phyloP scores from a whole-genome alignment of 441 rosid genomes.

The Geranium incanum region DNA sequence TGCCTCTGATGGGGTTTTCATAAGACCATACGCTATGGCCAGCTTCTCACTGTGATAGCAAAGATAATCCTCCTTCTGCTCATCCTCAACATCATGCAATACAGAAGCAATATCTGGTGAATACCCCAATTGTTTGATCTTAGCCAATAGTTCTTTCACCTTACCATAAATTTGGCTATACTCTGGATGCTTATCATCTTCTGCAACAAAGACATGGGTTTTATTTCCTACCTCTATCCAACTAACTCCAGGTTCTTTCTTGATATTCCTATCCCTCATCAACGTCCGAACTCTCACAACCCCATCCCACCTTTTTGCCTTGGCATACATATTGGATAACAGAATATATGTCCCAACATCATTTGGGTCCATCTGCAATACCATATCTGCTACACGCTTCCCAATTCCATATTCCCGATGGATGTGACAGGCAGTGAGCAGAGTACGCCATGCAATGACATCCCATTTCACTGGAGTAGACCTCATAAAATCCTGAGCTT shows the following conservation, averaged over 20 bases:
- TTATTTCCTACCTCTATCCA: slow-evolving; percentile 58
- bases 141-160: slow-evolving; percentile 45
- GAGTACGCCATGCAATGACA: slow-evolving; percentile 62
- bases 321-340: slow-evolving; percentile 60
- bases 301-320: slow-evolving; percentile 60
- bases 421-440: slow-evolving; percentile 61
- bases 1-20: slow-evolving; percentile 50
- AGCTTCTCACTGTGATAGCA: slow-evolving; percentile 76
- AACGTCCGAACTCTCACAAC: slow-evolving; percentile 50
- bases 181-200: slow-evolving; percentile 55
- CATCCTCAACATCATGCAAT: slow-evolving; percentile 73
- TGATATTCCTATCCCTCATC: slow-evolving; percentile 56
- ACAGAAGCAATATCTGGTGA: slow-evolving; percentile 48
- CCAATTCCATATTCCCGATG: slow-evolving; percentile 53
- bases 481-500: slow-evolving; percentile 55
- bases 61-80: slow-evolving; percentile 63
- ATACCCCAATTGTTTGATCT: slow-evolving; percentile 65
- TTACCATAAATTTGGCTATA: slow-evolving; percentile 39
- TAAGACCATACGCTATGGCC: slow-evolving; percentile 69
- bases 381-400: slow-evolving; percentile 41
- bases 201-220: slow-evolving; percentile 58
- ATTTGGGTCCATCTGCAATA: slow-evolving; percentile 37
- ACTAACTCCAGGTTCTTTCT: slow-evolving; percentile 88
- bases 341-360: slow-evolving; percentile 60
- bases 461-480: slow-evolving; percentile 61